Evolutionary conservation across 192 early-diverging fungal genomes (phyloP), one percentile per base, ranked within the genome.

Genomic region (Backusella mclennaniae): DNA sequence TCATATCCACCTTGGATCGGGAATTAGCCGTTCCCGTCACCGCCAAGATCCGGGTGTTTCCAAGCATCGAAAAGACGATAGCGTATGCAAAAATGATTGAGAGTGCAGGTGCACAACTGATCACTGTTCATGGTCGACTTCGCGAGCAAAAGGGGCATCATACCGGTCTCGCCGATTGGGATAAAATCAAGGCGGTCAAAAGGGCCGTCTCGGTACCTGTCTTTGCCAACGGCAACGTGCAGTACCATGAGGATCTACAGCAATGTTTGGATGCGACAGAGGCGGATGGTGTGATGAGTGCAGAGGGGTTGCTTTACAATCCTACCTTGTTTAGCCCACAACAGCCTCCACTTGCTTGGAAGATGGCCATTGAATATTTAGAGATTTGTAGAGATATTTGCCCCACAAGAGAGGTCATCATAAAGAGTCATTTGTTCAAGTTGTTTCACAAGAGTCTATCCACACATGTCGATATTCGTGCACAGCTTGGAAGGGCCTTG

Each of bases 121-220:
- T 99, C 42, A 93, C 94, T 1, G 97, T 98, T 2, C 97, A 99
- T 72, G 97, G 97, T n/a, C 88, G 98, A 11, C 77, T 95, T 14
- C 90, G 97, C 41, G 97, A 99, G 79, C 96, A 98, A 85, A 98
- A 98, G 83, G 97, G 97, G 15, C 96, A 98, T 68, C 93, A 96
- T 59, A 98, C 97, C 4, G 97, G 96, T 4, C 85, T 99, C 8
- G 97, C 96, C 4, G 96, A 99, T 82, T 99, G 97, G 98, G 89
- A 93, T 59, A 92, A 97, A 78, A 98, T 99, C 80, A 86, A 86
- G 67, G 80, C 84, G 7, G 95, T 99, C 17, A 96, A 92, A 75
- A 89, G 94, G 33, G 93, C 92, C 7, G 89, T 96, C 9, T 85
- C 76, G 11, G 94, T 99, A 0, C 98, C 98, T 0, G 96, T 99